phyloP scores from a whole-genome alignment of 208 protist species.

The Leishmania major region DNA sequence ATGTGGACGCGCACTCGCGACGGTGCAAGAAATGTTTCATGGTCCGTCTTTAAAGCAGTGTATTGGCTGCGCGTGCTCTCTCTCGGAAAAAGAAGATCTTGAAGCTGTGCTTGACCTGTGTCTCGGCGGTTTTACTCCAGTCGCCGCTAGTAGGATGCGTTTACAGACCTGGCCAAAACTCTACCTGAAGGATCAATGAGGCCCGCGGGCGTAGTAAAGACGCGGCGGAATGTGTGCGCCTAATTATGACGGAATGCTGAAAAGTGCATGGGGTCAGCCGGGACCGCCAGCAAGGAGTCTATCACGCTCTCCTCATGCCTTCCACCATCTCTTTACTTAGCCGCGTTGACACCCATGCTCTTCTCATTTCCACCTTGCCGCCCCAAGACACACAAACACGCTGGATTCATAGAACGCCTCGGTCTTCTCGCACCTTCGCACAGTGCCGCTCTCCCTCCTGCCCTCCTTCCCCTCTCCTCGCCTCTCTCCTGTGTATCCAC shows the following conservation, averaged over 20 bases:
- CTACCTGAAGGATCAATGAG: not conserved
- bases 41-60: not conserved
- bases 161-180: not conserved
- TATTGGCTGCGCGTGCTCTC: not conserved
- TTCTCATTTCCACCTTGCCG: not conserved
- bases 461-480: not conserved
- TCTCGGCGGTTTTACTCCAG: not conserved
- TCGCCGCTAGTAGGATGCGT: not conserved
- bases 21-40: not conserved
- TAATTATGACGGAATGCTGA: not conserved
- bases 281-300: not conserved
- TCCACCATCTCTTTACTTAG: not conserved
- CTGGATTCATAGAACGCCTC: not conserved
- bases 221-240: not conserved
- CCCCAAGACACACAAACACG: not conserved
- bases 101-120: not conserved
- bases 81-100: not conserved
- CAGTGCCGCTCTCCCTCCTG: not conserved
- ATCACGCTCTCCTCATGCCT: not conserved
- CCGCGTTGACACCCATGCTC: not conserved
- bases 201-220: not conserved
- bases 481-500: not conserved
- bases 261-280: too few species aligned
- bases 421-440: not conserved
- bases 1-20: not conserved